These are phyloP conservation scores for Melocanna baccifera DNA, from an alignment of 176 grass and related monocot genomes.

Conservation along the genomic window DNA sequence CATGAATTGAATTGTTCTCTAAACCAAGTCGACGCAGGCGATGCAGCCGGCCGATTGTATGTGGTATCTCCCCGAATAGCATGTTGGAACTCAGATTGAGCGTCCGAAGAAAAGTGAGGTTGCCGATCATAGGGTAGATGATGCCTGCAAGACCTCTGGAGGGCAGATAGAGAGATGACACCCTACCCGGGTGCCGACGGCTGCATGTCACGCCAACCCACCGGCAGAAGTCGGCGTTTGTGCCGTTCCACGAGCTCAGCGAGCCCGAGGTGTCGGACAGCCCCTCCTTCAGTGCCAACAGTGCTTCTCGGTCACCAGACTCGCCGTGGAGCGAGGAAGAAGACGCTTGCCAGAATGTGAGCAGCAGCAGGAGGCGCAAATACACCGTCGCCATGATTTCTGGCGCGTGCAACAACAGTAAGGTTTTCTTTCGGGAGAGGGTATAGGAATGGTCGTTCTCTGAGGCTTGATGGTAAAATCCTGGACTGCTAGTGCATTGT, in stretches of 20 bases:
- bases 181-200: conserved; percentile 11
- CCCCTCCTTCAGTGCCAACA: conserved; percentile 16
- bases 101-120: conserved; percentile 25
- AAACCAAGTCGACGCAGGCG: neutral
- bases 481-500: neutral
- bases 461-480: neutral
- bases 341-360: neutral
- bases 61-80: neutral
- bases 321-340: neutral
- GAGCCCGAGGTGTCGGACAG: neutral
- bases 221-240: neutral
- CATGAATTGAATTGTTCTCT: neutral
- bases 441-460: neutral
- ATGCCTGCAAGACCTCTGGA: neutral
- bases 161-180: neutral
- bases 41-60: neutral
- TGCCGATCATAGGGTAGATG: conserved; percentile 13
- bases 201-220: conserved; percentile 30
- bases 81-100: neutral
- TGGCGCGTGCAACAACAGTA: neutral
- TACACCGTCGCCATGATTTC: neutral
- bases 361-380: neutral
- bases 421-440: neutral
- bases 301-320: neutral
- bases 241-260: conserved; percentile 22